These are phyloP conservation scores for Hypoxylon fragiforme DNA, from an alignment of 495 filamentous ascomycete genomes.

Conservation along the genomic window DNA sequence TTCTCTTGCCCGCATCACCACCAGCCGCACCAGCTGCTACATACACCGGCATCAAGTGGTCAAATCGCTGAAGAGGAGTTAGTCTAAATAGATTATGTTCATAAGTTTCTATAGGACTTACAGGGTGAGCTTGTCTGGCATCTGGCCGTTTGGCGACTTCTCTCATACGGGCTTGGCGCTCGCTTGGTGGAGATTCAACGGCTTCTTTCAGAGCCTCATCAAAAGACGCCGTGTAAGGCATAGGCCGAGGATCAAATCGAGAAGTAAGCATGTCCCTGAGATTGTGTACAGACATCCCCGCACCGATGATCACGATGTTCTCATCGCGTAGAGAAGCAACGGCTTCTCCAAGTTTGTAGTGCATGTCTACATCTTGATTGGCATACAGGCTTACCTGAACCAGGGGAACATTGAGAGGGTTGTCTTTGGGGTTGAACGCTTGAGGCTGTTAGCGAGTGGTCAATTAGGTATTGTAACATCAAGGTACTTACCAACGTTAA, in stretches of 20 bases:
- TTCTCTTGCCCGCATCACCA: slow-evolving; percentile 60
- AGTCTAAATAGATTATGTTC: slow-evolving; percentile 32
- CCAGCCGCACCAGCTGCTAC: slow-evolving; percentile 73
- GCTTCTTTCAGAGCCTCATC: slow-evolving; percentile 79
- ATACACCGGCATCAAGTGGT: slow-evolving; percentile 80
- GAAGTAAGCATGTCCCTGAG: slow-evolving; percentile 64
- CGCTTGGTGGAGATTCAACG: slow-evolving; percentile 54
- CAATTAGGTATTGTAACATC: slow-evolving; percentile 40
- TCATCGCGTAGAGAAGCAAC: slow-evolving; percentile 70
- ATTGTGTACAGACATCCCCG: slow-evolving; percentile 90
- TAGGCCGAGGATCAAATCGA: slow-evolving; percentile 47
- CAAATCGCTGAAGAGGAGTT: slow-evolving; percentile 49
- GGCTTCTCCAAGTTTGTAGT: slow-evolving; percentile 73
- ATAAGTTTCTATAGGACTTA: slow-evolving; percentile 25
- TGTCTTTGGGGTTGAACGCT: slow-evolving; percentile 70
- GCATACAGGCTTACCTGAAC: slow-evolving; percentile 80
- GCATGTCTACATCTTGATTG: slow-evolving; percentile 67
- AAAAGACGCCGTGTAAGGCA: slow-evolving; percentile 74
- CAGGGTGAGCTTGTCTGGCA: slow-evolving; percentile 76
- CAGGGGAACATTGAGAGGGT: slow-evolving; percentile 75
- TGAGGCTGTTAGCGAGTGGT: slow-evolving; percentile 10
- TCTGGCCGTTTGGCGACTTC: slow-evolving; percentile 64
- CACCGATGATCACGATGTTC: slow-evolving; percentile 71
- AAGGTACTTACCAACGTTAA: slow-evolving; percentile 55
- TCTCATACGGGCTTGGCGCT: slow-evolving; percentile 63